Percentiles rank a stretch among this genome's conserved stretches.
Conservation (phyloP, 1,139 yeast species). For the Suhomyces maxii region DNA sequence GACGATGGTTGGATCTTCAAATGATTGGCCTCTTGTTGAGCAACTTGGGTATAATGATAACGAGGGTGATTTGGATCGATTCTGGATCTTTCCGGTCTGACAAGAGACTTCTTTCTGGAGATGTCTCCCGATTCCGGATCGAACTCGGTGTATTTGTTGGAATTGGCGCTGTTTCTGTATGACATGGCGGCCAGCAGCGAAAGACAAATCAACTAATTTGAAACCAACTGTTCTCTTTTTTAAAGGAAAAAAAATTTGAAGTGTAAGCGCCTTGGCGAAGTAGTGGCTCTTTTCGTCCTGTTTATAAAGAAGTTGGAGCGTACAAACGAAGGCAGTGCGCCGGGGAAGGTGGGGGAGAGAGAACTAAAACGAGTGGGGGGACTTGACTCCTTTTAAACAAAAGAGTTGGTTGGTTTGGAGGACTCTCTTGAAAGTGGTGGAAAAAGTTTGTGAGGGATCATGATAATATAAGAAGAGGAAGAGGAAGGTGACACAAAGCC, state of each 20-base stretch:
- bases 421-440: background rate
- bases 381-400: background rate
- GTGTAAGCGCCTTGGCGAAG: background rate
- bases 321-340: background rate
- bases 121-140: constrained; percentile 53
- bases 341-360: background rate
- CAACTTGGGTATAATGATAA: constrained; percentile 78
- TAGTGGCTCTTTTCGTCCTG: too few relatives aligned
- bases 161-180: constrained; percentile 20
- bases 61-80: constrained; percentile 69
- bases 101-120: constrained; percentile 64
- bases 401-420: background rate
- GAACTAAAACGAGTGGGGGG: too few relatives aligned
- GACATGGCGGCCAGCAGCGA: constrained; percentile 8
- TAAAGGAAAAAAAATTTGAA: too few relatives aligned
- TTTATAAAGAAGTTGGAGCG: background rate
- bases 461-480: constrained; percentile 1
- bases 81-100: constrained; percentile 78
- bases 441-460: constrained; percentile 6
- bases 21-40: constrained; percentile 66
- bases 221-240: too few relatives aligned
- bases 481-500: constrained; percentile 7
- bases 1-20: constrained; percentile 67
- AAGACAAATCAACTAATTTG: background rate
- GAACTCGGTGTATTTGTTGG: constrained; percentile 39